These are phyloP conservation scores for Irpex rosettiformis DNA, from an alignment of 1,284 basidiomycete genomes.

Conservation along the genomic window DNA sequence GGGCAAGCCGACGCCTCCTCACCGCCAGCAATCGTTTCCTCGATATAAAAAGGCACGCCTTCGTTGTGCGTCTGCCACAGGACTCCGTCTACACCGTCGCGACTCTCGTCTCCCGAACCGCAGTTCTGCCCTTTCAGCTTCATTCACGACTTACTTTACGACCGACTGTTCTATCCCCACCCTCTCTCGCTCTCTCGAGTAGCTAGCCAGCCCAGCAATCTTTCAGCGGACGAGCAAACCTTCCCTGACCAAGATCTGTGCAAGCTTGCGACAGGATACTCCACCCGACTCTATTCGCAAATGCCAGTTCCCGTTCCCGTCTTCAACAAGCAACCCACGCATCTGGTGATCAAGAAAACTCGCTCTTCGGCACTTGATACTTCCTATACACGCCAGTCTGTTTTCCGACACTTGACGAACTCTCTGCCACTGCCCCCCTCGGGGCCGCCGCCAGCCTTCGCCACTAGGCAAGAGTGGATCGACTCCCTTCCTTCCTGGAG, in stretches of 20 bases:
- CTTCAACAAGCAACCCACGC: conserved; percentile 50
- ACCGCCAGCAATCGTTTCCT: conserved; percentile 28
- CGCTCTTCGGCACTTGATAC: conserved; percentile 36
- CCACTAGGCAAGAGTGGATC: conserved; percentile 69
- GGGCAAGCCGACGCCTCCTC: conserved; percentile 33
- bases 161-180: conserved; percentile 36
- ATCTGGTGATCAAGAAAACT: conserved; percentile 59
- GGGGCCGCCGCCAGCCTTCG: conserved; percentile 59
- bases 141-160: conserved; percentile 47
- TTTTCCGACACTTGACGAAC: conserved; percentile 49
- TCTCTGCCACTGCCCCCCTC: conserved; percentile 55
- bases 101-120: conserved; percentile 31
- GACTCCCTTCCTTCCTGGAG: conserved; percentile 66
- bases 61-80: conserved; percentile 81
- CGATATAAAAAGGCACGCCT: conserved; percentile 80
- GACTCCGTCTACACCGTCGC: conserved; percentile 22
- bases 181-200: conserved; percentile 17
- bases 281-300: conserved; percentile 46
- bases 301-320: conserved; percentile 82
- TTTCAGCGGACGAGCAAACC: conserved; percentile 18
- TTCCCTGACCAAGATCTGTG: conserved; percentile 16
- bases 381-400: conserved; percentile 37
- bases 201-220: conserved; percentile 21
- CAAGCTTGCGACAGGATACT: conserved; percentile 25
- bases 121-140: conserved; percentile 25